Evolutionary conservation across 371 early-diverging fungal genomes (phyloP), one percentile per base, ranked within the genome.

Genomic region (Dinochytrium kinnereticum): DNA sequence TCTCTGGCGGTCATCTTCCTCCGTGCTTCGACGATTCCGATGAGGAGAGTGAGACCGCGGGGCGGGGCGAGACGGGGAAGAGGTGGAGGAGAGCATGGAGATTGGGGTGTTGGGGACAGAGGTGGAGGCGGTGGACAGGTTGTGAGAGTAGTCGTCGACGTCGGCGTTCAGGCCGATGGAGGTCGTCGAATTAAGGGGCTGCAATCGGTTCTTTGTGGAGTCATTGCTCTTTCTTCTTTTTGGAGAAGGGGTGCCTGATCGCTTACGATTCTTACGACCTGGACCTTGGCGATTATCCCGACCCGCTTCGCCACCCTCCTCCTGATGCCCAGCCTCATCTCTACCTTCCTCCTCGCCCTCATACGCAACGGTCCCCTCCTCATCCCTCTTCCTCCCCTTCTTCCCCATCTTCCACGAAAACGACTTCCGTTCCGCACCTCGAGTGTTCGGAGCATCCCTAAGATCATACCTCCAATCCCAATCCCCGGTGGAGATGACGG

Each of bases 381-480:
- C 31, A 21, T 66, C 66, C 66, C 44, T 26, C 37, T 44, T 28
- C 64, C 30, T 37, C 66, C 44, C 10, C n/a, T 33, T 17, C 21
- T 44, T 19, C 24, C 49, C 38, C 3, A 66, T n/a, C 21, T 33
- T 17, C 66, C 66, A 38, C 38, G 15, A 7, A 30, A 24, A 44
- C 66, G 7, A 40, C 49, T 44, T 7, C 44, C 24, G 38, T 30
- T 38, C 28, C 28, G 66, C 44, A 24, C 13, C 64, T 15, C 3
- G 3, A 15, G 15, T 36, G 34, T 31, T 37, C 34, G 28, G 3
- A 17, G 44, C 44, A 2, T 61, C 61, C 7, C 44, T 30, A 24
- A 40, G 28, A 24, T 66, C 66, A 37, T 66, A 66, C 26, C 66
- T 17, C 66, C 66, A 66, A 40, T 66, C 66, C 66, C 66, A 66